A percentile compares a stretch with the other conserved stretches of the same genome.
These are phyloP conservation scores for Coemansia pectinata DNA, from an alignment of 192 early-diverging fungal genomes.

Conservation along the genomic window DNA sequence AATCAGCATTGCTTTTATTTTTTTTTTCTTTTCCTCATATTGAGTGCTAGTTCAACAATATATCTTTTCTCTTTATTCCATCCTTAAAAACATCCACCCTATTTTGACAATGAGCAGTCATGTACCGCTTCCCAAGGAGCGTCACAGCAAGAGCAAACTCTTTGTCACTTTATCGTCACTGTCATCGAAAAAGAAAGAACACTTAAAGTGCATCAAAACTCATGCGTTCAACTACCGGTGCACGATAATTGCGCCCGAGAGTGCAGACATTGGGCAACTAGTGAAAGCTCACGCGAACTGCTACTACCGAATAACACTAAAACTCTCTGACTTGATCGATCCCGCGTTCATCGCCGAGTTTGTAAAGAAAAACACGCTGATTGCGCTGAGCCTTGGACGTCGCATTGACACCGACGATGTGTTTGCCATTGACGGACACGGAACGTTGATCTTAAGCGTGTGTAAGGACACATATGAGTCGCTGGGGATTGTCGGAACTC, in stretches of 20 bases:
- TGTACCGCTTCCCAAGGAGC: constrained; percentile 41
- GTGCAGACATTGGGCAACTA: neutral
- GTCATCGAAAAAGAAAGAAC: constrained; percentile 37
- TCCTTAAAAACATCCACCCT: no score
- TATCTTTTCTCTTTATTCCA: no score
- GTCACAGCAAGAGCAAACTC: constrained; percentile 53
- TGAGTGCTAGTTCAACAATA: no score
- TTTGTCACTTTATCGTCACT: constrained; percentile 38
- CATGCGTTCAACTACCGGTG: constrained; percentile 51
- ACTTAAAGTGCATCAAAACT: constrained; percentile 25
- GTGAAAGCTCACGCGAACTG: constrained; percentile 8
- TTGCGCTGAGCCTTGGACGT: constrained; percentile 21
- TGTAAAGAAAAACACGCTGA: constrained; percentile 17
- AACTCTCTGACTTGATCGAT: constrained; percentile 36
- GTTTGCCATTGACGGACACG: constrained; percentile 46
- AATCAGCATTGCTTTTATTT: no score
- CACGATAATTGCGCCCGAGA: constrained; percentile 13
- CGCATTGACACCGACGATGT: constrained; percentile 45
- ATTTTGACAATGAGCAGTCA: constrained; percentile 44
- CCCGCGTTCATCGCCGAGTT: constrained; percentile 36
- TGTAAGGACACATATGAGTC: constrained; percentile 51
- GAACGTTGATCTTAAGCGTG: constrained; percentile 35
- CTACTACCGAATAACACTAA: constrained; percentile 27
- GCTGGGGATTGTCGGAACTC: constrained; percentile 24
- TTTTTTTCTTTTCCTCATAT: no score